Base-by-base conservation (phyloP, 805 yeast species). In the Hanseniaspora hatyaiensis region DNA sequence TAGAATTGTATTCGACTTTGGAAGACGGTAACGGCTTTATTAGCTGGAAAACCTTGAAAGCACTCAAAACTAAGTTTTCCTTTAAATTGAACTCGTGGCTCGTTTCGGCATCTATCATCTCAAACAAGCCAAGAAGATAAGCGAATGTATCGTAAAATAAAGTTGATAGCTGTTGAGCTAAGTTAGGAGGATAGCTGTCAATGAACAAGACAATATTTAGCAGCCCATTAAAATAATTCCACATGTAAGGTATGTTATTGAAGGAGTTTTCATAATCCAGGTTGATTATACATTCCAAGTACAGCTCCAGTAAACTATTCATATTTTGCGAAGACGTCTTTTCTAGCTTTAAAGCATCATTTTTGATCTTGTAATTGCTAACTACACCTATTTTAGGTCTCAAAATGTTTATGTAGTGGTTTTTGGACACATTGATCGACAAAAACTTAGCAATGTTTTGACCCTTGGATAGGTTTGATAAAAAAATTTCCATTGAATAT, bases 51-150 rank as follows among this genome's bases (percentile, higher is more conserved):
- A 43, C 13, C 18, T 34, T 43, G 6, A 43, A 29, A 2, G 24
- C 47, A 18, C 31, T n/a, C 16, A 43, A 34, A n/a, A 34, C 31
- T 11, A 43, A 19, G 15, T 43, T 43, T 18, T 43, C 47, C 18
- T 43, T 43, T 4, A 43, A n/a, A 6, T 34, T 36, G 19, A 34
- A 43, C 15, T 43, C 32, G 11, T 22, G 13, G 11, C 20, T n/a
- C 4, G 47, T 43, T 23, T 43, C 40, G 4, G 19, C 24, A 20
- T 43, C 47, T 28, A 43, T 43, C 2, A n/a, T n/a, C 8, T 30
- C 47, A 43, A 43, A 43, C 2, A 28, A n/a, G 20, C 34, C 34
- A 9, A 34, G 13, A 2, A 34, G 13, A 26, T 34, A 43, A 9
- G 34, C 32, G 5, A 34, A 19, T 4, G 33, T 43, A 15, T 24